A percentile compares a stretch with the other conserved stretches of the same genome.
These are phyloP conservation scores for Podospora anserina DNA, from an alignment of 495 filamentous ascomycete genomes.

Conservation along the genomic window DNA sequence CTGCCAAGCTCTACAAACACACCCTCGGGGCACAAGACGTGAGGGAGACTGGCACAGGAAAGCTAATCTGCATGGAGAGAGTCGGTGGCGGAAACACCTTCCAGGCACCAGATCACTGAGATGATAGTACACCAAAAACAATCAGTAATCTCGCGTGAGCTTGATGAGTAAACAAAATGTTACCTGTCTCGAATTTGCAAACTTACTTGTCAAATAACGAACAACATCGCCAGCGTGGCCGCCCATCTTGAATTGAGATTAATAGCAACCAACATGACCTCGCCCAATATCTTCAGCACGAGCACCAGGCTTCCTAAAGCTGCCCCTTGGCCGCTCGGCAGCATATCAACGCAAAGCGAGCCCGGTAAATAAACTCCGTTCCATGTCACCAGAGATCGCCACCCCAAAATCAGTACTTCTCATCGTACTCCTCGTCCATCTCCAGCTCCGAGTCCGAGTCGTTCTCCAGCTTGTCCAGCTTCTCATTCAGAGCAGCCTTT, in stretches of 20 bases:
- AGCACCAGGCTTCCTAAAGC: not conserved
- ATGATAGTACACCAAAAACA: not conserved
- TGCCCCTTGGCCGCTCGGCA: not conserved
- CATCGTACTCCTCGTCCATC: not conserved
- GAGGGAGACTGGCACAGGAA: conserved; percentile 23
- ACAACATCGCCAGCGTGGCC: not conserved
- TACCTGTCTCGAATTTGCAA: not conserved
- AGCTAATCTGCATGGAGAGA: conserved; percentile 34
- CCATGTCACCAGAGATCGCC: not conserved
- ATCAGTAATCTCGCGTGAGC: too few species aligned
- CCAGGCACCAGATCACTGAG: not conserved
- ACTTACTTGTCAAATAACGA: not conserved
- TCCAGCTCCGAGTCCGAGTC: conserved; percentile 2
- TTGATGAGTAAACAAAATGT: not conserved
- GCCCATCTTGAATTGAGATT: not conserved
- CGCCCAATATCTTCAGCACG: not conserved
- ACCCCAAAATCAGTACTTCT: not conserved
- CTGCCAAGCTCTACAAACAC: conserved; percentile 46
- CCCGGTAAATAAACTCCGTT: not conserved
- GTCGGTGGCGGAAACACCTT: conserved; percentile 8
- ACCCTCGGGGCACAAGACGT: conserved; percentile 46
- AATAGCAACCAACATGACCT: not conserved
- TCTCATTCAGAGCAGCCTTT: not conserved
- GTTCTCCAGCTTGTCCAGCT: conserved; percentile 1
- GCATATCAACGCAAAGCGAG: not conserved